phyloP scores from a whole-genome alignment of 176 grass and related monocot genomes.

The Oryza officinalis region DNA sequence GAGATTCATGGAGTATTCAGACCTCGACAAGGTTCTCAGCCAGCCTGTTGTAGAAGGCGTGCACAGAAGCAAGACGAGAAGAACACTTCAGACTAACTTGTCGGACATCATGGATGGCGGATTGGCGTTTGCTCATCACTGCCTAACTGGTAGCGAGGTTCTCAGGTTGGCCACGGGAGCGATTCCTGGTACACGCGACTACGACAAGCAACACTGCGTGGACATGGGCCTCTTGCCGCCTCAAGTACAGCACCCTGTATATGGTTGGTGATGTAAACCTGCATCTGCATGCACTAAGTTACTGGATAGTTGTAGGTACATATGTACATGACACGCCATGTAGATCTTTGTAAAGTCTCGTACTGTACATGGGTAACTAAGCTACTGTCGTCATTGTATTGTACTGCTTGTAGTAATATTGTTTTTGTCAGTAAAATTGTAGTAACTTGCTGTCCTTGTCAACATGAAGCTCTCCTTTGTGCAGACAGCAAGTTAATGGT shows the following conservation, averaged over 20 bases:
- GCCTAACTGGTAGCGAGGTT: slow-evolving; percentile 65
- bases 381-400: neutral
- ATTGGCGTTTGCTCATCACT: slow-evolving; percentile 66
- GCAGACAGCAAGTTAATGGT: neutral
- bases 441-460: too few relatives aligned
- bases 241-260: slow-evolving; percentile 47
- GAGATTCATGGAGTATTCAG: slow-evolving; percentile 72
- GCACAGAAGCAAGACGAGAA: slow-evolving; percentile 28
- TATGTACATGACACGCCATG: neutral
- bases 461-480: too few relatives aligned
- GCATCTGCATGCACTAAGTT: neutral
- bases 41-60: slow-evolving; percentile 11
- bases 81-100: slow-evolving; percentile 22
- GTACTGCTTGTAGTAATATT: neutral
- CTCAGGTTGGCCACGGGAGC: slow-evolving; percentile 64
- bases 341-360: neutral
- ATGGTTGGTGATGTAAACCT: slow-evolving; percentile 34
- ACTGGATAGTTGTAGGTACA: neutral
- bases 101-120: slow-evolving; percentile 50
- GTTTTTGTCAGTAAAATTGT: neutral
- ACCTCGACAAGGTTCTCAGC: slow-evolving; percentile 61
- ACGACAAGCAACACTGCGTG: slow-evolving; percentile 54
- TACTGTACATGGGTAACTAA: neutral
- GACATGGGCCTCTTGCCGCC: slow-evolving; percentile 68
- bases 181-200: slow-evolving; percentile 59